Conservation (phyloP, 2,329 filamentous ascomycete genomes). For the Stylonectria norvegica region DNA sequence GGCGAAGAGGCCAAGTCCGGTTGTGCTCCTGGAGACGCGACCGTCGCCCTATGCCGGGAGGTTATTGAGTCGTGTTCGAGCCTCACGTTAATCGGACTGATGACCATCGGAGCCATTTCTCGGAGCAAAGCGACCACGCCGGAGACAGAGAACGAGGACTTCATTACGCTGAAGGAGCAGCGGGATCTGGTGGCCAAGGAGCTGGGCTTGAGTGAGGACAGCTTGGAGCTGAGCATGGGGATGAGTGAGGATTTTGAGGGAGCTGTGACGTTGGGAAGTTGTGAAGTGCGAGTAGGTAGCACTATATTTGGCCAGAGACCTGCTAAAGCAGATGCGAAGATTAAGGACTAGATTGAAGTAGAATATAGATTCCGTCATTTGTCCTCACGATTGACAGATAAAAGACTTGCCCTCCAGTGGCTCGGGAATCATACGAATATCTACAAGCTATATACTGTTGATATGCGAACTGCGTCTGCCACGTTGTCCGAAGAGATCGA, state of each 20-base stretch:
- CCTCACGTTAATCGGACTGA: conserved; percentile 75
- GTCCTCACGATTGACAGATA: no score
- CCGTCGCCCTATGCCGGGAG: conserved; percentile 63
- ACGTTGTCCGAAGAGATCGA: no score
- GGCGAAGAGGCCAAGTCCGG: conserved; percentile 85
- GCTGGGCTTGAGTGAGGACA: conserved; percentile 42
- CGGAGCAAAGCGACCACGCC: conserved; percentile 69
- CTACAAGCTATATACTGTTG: no score
- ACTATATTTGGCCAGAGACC: conserved; percentile 89
- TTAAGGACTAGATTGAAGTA: conserved; percentile 44
- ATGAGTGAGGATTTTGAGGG: conserved; percentile 97
- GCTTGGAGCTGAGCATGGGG: conserved; percentile 92
- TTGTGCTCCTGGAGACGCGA: conserved; percentile 62
- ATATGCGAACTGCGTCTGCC: no score
- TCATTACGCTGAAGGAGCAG: conserved; percentile 64
- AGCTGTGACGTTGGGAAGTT: conserved; percentile 77
- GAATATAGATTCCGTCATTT: conserved; percentile 1
- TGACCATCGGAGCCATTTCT: conserved; percentile 97
- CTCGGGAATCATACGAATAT: no score
- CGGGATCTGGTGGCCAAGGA: conserved; percentile 65
- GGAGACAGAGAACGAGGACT: conserved; percentile 90
- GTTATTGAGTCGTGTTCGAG: conserved; percentile 69
- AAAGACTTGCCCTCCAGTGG: no score
- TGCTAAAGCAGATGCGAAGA: conserved; percentile 72
- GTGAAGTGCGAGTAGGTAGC: conserved; percentile 87